phyloP scores from a whole-genome alignment of 495 filamentous ascomycete species.

The Sporormia fimetaria region DNA sequence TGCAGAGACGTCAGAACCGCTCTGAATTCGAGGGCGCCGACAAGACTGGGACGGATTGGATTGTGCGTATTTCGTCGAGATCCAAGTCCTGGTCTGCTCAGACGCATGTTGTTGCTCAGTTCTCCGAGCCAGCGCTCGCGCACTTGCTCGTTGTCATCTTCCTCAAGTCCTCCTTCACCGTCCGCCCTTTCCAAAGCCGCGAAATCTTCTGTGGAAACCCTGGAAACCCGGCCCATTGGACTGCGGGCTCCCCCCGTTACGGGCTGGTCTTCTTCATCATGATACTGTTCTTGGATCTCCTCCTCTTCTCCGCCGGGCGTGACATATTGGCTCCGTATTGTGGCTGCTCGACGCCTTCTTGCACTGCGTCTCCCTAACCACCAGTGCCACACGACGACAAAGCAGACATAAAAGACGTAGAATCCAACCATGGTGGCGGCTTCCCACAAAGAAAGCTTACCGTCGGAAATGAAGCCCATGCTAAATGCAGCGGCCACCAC shows the following conservation, averaged over 20 bases:
- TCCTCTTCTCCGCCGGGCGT: conserved; percentile 56
- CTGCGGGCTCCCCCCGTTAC: conserved; percentile 41
- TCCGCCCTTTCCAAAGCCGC: conserved; percentile 54
- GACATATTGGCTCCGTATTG: conserved; percentile 62
- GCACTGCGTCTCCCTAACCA: conserved; percentile 50
- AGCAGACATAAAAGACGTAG: conserved; percentile 80
- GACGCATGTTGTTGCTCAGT: conserved; percentile 85
- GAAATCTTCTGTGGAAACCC: conserved; percentile 55
- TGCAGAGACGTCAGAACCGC: conserved; percentile 75
- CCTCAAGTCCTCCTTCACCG: conserved; percentile 42
- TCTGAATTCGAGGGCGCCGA: conserved; percentile 88
- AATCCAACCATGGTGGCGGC: conserved; percentile 81
- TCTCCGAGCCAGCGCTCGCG: conserved; percentile 65
- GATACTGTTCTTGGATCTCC: conserved; percentile 55
- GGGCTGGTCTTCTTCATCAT: conserved; percentile 56
- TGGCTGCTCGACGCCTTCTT: conserved; percentile 50
- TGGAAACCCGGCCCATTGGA: conserved; percentile 40
- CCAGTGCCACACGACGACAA: conserved; percentile 92
- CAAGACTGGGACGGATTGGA: conserved; percentile 81
- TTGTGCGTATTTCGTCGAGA: conserved; percentile 63
- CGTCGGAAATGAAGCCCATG: conserved; percentile 79
- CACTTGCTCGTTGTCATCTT: conserved; percentile 58
- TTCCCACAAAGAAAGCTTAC: conserved; percentile 76
- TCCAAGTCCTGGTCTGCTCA: conserved; percentile 54
- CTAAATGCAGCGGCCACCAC: conserved; percentile 77